Conservation (phyloP, 2,329 filamentous ascomycete species). For the Aspergillus sp. region DNA sequence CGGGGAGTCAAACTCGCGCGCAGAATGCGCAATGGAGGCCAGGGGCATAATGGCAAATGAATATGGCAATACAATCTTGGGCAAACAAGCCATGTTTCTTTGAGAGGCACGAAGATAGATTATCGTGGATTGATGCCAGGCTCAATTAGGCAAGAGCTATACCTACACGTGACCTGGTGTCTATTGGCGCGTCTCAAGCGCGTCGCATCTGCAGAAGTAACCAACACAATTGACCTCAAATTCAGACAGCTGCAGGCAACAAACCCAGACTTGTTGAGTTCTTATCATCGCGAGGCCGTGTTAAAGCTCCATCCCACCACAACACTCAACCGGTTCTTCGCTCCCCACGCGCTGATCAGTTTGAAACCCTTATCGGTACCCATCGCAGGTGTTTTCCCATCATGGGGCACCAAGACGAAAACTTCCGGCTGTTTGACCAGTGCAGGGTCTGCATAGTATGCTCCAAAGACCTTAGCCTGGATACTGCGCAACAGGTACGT, state of each 20-base stretch:
- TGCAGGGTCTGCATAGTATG: slow-evolving; percentile 48
- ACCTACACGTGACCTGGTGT: slow-evolving; percentile 30
- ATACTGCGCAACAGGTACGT: slow-evolving; percentile 43
- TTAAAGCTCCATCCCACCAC: background rate
- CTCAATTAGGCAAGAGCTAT: background rate
- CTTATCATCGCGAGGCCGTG: background rate
- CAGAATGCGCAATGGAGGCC: background rate
- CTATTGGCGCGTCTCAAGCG: slow-evolving; percentile 19
- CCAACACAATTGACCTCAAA: background rate
- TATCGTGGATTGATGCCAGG: background rate
- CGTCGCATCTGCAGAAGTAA: slow-evolving; percentile 9
- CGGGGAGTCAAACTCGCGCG: background rate
- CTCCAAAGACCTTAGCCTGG: slow-evolving; percentile 40
- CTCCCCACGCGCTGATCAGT: background rate
- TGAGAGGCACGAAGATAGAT: background rate
- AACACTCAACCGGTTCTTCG: background rate
- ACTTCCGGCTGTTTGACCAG: slow-evolving; percentile 44
- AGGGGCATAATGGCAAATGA: background rate
- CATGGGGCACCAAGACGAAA: slow-evolving; percentile 30
- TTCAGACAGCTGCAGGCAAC: background rate
- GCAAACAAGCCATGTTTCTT: background rate
- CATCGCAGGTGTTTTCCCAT: slow-evolving; percentile 8
- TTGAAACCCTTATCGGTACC: background rate
- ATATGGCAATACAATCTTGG: background rate
- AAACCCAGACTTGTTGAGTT: background rate